Percentiles rank a stretch among this genome's conserved stretches.
phyloP scores from a whole-genome alignment of 2,329 filamentous ascomycete species.

The Epichloe scottii region DNA sequence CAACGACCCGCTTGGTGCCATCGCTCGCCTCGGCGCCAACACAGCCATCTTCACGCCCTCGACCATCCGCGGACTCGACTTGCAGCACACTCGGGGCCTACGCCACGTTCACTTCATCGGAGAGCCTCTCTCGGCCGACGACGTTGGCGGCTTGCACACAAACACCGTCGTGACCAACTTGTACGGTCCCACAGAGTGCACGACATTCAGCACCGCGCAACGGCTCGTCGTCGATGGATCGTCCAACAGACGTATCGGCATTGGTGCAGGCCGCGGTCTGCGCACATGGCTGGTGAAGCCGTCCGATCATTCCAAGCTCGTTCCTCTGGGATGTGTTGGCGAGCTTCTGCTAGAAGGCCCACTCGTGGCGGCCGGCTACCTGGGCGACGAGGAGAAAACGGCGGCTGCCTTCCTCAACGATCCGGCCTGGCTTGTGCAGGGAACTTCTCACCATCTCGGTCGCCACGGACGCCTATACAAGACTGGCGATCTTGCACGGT shows the following conservation, averaged over 20 bases:
- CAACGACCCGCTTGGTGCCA: constrained; percentile 30
- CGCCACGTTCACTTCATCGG: constrained; percentile 27
- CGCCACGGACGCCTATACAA: constrained; percentile 17
- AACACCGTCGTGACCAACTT: constrained; percentile 5
- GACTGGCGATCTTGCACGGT: constrained; percentile 24
- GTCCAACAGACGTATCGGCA: not conserved
- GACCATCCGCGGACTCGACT: constrained; percentile 28
- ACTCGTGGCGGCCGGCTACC: constrained; percentile 35
- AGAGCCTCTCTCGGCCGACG: constrained; percentile 23
- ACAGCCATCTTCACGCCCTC: constrained; percentile 34
- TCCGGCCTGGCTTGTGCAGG: constrained; percentile 22
- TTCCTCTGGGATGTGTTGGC: constrained; percentile 17
- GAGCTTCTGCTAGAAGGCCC: constrained; percentile 28
- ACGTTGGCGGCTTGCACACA: not conserved
- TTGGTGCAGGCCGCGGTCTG: not conserved
- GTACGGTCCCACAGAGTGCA: constrained; percentile 12
- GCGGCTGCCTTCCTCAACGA: constrained; percentile 31
- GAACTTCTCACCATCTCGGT: constrained; percentile 18
- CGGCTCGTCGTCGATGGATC: not conserved
- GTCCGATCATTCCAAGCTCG: constrained; percentile 12
- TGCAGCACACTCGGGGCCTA: constrained; percentile 26
- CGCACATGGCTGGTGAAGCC: constrained; percentile 18
- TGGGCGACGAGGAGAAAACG: constrained; percentile 32
- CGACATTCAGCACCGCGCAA: constrained; percentile 6
- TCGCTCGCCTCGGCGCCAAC: constrained; percentile 26